A percentile compares a stretch with the other conserved stretches of the same genome.
Evolutionary conservation across 1,284 basidiomycete genomes (phyloP).

Genomic region (Entoloma clypeatum): DNA sequence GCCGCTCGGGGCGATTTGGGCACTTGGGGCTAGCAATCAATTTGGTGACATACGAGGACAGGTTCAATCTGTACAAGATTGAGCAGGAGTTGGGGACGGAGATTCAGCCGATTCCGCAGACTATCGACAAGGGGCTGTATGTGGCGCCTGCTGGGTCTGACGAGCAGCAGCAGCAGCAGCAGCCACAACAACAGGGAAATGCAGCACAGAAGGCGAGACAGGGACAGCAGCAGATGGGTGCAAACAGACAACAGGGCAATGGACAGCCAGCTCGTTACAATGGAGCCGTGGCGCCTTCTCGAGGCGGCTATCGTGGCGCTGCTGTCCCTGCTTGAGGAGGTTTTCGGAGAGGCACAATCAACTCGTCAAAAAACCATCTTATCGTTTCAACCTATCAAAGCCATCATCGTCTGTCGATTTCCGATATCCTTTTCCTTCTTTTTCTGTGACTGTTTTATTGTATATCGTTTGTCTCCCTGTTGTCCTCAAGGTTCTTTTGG

Average conservation of each 20-base stretch:
- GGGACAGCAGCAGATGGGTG: conserved; percentile 25
- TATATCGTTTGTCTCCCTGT: conserved; percentile 16
- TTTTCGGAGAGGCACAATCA: neutral
- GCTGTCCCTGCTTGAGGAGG: conserved; percentile 32
- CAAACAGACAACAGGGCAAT: conserved; percentile 22
- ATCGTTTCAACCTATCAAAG: conserved; percentile 4
- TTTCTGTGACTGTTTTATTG: conserved; percentile 12
- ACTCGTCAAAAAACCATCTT: neutral
- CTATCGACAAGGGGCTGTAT: conserved; percentile 91
- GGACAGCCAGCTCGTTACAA: conserved; percentile 28
- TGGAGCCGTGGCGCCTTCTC: conserved; percentile 23
- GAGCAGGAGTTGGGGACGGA: conserved; percentile 98
- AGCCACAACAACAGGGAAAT: conserved; percentile 28
- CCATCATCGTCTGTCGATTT: conserved; percentile 1
- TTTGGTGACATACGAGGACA: conserved; percentile 93
- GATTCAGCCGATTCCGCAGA: conserved; percentile 92
- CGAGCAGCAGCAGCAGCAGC: conserved; percentile 43
- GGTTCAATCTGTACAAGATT: conserved; percentile 97
- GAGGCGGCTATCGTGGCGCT: conserved; percentile 31
- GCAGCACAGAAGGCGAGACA: conserved; percentile 30
- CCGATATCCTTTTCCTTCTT: too few relatives aligned
- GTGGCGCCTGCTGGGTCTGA: conserved; percentile 65
- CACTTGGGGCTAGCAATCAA: conserved; percentile 98
- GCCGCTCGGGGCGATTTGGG: conserved; percentile 95
- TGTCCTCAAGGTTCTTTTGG: conserved; percentile 2